Evolutionary conservation across 441 rosid genomes (phyloP).

Genomic region (Rhodomyrtus psidioides): DNA sequence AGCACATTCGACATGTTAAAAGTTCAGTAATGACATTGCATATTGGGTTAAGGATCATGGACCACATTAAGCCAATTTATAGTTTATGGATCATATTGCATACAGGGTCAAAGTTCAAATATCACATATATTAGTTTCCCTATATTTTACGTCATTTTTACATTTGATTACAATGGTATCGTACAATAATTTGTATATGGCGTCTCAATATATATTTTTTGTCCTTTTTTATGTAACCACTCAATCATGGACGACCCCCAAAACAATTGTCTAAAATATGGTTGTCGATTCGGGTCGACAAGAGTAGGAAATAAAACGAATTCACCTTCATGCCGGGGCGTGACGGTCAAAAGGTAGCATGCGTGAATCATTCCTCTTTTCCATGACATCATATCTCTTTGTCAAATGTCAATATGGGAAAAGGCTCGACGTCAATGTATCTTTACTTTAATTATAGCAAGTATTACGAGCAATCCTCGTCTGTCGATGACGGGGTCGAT

Average conservation of each 20-base stretch:
- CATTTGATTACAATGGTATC: background rate
- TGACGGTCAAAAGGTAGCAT: background rate
- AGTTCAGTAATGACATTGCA: no score
- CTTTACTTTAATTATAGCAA: background rate
- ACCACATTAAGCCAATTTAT: no score
- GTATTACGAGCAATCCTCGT: background rate
- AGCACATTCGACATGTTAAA: no score
- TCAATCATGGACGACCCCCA: background rate
- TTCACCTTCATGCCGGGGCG: background rate
- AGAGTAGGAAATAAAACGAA: background rate
- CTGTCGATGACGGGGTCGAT: background rate
- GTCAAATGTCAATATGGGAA: background rate
- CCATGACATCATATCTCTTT: background rate
- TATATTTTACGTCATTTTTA: background rate
- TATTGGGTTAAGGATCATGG: no score
- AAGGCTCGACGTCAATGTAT: background rate
- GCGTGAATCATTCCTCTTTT: background rate
- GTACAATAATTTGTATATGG: background rate
- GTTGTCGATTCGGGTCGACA: background rate
- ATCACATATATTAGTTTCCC: no score
- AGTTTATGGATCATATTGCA: no score
- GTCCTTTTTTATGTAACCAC: background rate
- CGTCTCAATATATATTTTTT: background rate
- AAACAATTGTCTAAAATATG: background rate
- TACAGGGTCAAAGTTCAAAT: no score